Percentiles rank a stretch among this genome's conserved stretches.
These are phyloP conservation scores for Phytophthora agathidicida DNA, from an alignment of 352 stramenopile genomes.

Conservation along the genomic window DNA sequence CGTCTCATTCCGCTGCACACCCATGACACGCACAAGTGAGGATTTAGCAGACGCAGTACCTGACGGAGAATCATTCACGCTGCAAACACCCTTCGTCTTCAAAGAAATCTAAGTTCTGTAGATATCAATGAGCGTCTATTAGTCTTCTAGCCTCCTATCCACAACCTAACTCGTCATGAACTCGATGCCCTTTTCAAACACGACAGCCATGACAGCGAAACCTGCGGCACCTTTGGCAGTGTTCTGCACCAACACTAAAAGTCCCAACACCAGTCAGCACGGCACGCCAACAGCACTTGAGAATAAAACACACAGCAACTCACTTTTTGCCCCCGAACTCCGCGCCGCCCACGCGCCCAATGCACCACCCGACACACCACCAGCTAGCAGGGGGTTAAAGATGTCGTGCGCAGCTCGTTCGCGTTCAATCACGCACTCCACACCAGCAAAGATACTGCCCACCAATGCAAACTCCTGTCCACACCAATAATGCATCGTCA, in stretches of 20 bases:
- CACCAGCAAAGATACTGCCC: constrained; percentile 77
- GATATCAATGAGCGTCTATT: constrained; percentile 32
- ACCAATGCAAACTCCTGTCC: constrained; percentile 84
- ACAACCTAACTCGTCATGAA: constrained; percentile 46
- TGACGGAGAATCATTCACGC: constrained; percentile 43
- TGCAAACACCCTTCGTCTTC: constrained; percentile 56
- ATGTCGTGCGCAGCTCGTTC: constrained; percentile 82
- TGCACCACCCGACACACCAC: constrained; percentile 64
- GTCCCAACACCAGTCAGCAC: constrained; percentile 1
- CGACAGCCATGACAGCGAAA: constrained; percentile 84
- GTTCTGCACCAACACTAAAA: constrained; percentile 70
- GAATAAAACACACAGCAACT: constrained; percentile 13
- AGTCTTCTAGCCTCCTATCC: constrained; percentile 10
- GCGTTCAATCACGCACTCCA: constrained; percentile 87
- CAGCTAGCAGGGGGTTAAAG: constrained; percentile 78
- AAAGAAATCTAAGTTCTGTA: constrained; percentile 30
- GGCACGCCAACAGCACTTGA: too few relatives aligned
- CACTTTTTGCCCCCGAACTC: constrained; percentile 66
- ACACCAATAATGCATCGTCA: neutral
- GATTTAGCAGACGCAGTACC: constrained; percentile 30
- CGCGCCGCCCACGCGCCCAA: constrained; percentile 75
- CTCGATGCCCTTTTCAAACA: constrained; percentile 87
- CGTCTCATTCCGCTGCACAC: constrained; percentile 59
- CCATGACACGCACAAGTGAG: constrained; percentile 34
- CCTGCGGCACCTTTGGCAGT: constrained; percentile 77